Evolutionary conservation across 1,139 yeast species (phyloP).

Genomic region (Diutina siamensis): DNA sequence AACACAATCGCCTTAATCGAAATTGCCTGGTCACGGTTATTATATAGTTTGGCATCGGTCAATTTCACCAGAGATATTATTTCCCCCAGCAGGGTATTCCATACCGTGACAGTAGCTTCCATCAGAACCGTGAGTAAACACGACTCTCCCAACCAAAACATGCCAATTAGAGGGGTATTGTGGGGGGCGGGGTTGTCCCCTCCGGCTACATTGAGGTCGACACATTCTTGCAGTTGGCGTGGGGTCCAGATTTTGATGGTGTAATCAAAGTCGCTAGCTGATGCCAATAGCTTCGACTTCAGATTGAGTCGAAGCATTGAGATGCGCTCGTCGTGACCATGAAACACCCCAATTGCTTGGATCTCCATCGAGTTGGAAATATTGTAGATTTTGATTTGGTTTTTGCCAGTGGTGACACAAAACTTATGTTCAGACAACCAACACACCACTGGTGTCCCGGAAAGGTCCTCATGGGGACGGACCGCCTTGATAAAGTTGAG

Average conservation of each 20-base stretch:
- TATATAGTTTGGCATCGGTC: conserved; percentile 9
- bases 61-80: conserved; percentile 17
- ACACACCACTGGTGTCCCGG: conserved; percentile 25
- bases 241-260: conserved; percentile 66
- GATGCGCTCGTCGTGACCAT: conserved; percentile 59
- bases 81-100: conserved; percentile 45
- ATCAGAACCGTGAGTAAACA: conserved; percentile 34
- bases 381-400: conserved; percentile 8
- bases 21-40: conserved; percentile 20
- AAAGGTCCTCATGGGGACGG: conserved; percentile 8
- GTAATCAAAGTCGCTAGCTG: conserved; percentile 64
- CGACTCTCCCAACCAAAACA: conserved; percentile 36
- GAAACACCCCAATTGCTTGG: conserved; percentile 45
- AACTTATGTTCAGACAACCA: conserved; percentile 69
- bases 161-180: conserved; percentile 42
- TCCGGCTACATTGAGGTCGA: conserved; percentile 16
- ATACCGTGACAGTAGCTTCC: conserved; percentile 60
- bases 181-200: conserved; percentile 20
- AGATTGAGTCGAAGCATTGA: conserved; percentile 46
- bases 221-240: conserved; percentile 35
- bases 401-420: conserved; percentile 47
- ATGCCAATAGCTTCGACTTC: conserved; percentile 43
- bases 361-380: conserved; percentile 13
- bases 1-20: conserved; percentile 43
- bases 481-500: conserved; percentile 22